Percentiles rank a stretch among this genome's conserved stretches.
Conservation (phyloP, 208 protist species). For the Crithidia acanthocephali region DNA sequence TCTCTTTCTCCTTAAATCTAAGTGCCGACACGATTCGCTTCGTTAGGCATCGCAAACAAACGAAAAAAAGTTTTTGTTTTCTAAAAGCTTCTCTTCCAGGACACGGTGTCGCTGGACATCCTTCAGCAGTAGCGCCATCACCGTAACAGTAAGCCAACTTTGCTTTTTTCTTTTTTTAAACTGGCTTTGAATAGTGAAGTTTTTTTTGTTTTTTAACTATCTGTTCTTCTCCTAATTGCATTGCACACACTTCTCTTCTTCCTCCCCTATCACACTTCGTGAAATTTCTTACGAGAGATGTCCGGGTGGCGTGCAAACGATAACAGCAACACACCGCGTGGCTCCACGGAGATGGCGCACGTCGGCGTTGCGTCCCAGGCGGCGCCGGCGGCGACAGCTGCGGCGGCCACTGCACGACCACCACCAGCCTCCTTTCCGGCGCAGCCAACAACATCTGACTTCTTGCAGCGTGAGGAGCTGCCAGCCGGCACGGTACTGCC, state of each 20-base stretch:
- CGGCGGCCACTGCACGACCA: not conserved
- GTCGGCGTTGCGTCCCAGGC: not conserved
- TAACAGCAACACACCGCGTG: not conserved
- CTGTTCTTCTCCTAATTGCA: not conserved
- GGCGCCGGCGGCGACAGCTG: not conserved
- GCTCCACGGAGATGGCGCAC: constrained; percentile 1
- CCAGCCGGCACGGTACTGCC: not conserved
- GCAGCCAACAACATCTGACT: not conserved
- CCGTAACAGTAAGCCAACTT: not conserved
- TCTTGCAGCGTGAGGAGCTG: not conserved
- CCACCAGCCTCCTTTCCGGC: not conserved
- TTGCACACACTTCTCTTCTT: constrained; percentile 13
- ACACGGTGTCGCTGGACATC: not conserved
- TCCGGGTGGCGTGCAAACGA: not conserved
- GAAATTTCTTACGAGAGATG: constrained; percentile 1
- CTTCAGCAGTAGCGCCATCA: constrained; percentile 16
- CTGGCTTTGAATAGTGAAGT: not conserved
- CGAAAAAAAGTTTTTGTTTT: too few relatives aligned
- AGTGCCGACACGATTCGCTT: too few relatives aligned
- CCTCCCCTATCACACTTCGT: not conserved
- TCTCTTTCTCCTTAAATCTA: too few relatives aligned
- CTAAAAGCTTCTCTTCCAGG: not conserved
- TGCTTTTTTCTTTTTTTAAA: constrained; percentile 21
- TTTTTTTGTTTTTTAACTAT: constrained; percentile 13
- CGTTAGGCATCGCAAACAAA: too few relatives aligned